Evolutionary conservation across 2,329 filamentous ascomycete genomes (phyloP), one percentile per base, ranked within the genome.

Genomic region (Arthroderma sp.): DNA sequence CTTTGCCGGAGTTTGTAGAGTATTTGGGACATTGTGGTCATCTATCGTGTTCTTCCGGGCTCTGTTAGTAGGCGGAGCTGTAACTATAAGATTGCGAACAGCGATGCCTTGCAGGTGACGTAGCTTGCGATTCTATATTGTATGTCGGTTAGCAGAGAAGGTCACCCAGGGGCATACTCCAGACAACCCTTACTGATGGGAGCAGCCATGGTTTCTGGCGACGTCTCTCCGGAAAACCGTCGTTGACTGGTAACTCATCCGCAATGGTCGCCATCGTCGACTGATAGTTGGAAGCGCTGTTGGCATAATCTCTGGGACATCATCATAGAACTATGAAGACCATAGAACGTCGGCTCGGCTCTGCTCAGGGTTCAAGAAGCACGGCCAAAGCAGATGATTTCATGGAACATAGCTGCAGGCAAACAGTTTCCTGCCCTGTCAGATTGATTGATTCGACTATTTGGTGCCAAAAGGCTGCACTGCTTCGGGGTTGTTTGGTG

Each of bases 91-190:
- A 62, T 95, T 95, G 47, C 89, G 85, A 42, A 95, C 68, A 45
- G 84, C 89, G 54, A 96, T 78, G 53, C 86, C 86, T 56, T 85
- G 81, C 4, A 95, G 74, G 68, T 95, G 88, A 44, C 89, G 80
- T 43, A 96, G 72, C 62, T 83, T 87, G 61, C 87, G 84, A 62
- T 94, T 95, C 73, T 91, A 54, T n/a, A 11, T n/a, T 8, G 29
- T 5, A 5, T 44, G n/a, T 28, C 5, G 32, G 37, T 11, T 32
- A 29, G 29, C 15, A 45, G 4, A 32, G 41, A 8, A 46, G 33
- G 22, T 8, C 29, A 15, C 2, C 37, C n/a, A 41, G 10, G 6
- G 11, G 9, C 5, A 28, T 27, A 41, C 32, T 7, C 39, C 7
- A 34, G 31, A 31, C 40, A 22, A 49, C 56, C 11, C 47, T 43